phyloP scores from a whole-genome alignment of 345 rosid genomes.

The Eucalyptus grandis region DNA sequence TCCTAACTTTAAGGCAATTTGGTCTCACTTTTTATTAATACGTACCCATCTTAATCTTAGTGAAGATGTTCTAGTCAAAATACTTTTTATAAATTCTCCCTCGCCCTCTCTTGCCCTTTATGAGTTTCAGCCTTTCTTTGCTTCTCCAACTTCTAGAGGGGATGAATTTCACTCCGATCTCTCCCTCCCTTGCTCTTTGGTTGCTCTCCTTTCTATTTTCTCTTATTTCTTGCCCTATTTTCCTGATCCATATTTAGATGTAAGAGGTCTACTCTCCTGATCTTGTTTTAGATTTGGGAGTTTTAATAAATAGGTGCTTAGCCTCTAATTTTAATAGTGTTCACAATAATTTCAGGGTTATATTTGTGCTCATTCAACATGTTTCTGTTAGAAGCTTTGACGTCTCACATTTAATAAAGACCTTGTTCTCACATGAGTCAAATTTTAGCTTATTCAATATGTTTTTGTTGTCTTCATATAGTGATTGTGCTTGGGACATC shows the following conservation, averaged over 20 bases:
- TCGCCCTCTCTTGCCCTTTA: neutral
- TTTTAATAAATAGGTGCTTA: no score
- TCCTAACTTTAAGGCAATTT: neutral
- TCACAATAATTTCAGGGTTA: neutral
- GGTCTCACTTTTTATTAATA: neutral
- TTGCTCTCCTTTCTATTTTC: neutral
- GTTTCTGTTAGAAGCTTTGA: neutral
- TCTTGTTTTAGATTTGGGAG: accelerated
- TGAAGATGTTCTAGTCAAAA: neutral
- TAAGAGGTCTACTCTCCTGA: neutral
- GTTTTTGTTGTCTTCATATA: neutral
- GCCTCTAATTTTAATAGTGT: neutral
- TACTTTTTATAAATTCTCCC: neutral
- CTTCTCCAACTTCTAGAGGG: neutral
- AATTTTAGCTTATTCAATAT: neutral
- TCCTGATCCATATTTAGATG: neutral
- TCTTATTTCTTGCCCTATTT: neutral
- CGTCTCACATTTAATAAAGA: neutral
- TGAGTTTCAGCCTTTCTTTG: neutral
- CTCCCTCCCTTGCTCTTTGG: neutral
- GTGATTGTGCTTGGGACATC: neutral
- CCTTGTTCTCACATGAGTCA: neutral
- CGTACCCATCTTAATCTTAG: neutral
- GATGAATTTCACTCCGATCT: neutral
- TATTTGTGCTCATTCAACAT: neutral